Conservation (phyloP, 345 rosid genomes). For the Brassica rapa region DNA sequence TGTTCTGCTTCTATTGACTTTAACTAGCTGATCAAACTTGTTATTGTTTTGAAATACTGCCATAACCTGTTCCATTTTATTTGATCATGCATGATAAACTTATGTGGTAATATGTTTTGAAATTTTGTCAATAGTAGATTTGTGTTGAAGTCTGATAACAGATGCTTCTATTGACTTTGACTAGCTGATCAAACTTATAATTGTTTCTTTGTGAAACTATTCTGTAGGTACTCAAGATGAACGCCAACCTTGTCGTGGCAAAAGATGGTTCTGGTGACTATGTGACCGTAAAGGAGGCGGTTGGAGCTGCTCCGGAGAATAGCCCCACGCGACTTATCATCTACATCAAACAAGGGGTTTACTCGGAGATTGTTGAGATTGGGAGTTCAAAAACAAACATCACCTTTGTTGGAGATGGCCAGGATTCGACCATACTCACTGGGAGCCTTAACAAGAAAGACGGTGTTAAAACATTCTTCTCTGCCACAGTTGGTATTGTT, state of each 20-base stretch:
- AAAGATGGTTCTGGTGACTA: neutral
- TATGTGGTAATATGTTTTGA: neutral
- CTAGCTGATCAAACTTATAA: neutral
- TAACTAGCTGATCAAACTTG: too few species aligned
- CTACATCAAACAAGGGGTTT: neutral
- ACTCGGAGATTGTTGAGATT: neutral
- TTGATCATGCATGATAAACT: too few species aligned
- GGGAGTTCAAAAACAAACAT: neutral
- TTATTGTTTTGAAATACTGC: too few species aligned
- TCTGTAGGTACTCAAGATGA: neutral
- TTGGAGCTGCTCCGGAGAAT: neutral
- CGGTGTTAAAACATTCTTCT: neutral
- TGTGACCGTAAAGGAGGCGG: neutral
- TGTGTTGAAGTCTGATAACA: neutral
- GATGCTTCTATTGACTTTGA: neutral
- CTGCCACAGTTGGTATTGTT: neutral
- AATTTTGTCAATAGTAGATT: neutral
- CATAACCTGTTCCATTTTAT: too few species aligned
- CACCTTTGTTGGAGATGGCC: neutral
- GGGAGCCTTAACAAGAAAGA: neutral
- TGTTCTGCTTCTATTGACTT: too few species aligned
- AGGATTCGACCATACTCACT: neutral
- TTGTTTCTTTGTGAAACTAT: neutral
- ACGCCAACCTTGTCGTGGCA: neutral
- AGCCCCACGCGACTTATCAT: neutral